Evolutionary conservation across 129 eudicot species (phyloP).

Genomic region (Flaveria brownii): DNA sequence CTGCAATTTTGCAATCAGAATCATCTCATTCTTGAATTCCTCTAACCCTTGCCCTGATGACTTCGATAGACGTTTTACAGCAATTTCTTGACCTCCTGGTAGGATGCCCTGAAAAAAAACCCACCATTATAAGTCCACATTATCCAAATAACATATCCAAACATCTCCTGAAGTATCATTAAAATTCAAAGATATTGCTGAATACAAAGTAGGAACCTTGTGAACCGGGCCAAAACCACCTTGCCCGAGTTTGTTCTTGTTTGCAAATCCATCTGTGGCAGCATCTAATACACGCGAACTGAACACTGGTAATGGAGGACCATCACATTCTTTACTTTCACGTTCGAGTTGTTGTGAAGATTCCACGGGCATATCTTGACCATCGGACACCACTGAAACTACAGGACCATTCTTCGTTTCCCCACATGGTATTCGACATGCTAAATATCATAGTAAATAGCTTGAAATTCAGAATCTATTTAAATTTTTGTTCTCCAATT

Average conservation of each 20-base stretch:
- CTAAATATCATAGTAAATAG: conserved; percentile 19
- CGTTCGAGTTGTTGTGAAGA: conserved; percentile 40
- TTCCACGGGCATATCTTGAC: conserved; percentile 39
- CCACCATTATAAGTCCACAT: conserved; percentile 1
- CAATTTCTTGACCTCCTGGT: conserved; percentile 62
- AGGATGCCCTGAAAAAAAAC: conserved; percentile 58
- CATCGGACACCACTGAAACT: conserved; percentile 29
- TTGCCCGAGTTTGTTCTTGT: conserved; percentile 76
- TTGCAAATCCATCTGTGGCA: conserved; percentile 60
- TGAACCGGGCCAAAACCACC: conserved; percentile 92
- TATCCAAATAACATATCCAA: neutral
- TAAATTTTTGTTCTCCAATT: neutral
- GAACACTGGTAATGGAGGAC: conserved; percentile 49
- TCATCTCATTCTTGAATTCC: conserved; percentile 74
- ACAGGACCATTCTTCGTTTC: conserved; percentile 9
- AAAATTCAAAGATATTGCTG: neutral
- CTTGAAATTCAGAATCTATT: neutral
- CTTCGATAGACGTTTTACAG: conserved; percentile 76
- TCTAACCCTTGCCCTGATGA: conserved; percentile 69
- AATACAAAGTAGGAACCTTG: conserved; percentile 47
- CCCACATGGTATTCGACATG: conserved; percentile 14
- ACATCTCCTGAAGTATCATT: neutral
- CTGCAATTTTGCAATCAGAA: conserved; percentile 67
- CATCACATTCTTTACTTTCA: conserved; percentile 44
- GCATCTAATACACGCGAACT: conserved; percentile 39